These are phyloP conservation scores for Fusarium bactridioides DNA, from an alignment of 2,329 filamentous ascomycete species.

Conservation along the genomic window DNA sequence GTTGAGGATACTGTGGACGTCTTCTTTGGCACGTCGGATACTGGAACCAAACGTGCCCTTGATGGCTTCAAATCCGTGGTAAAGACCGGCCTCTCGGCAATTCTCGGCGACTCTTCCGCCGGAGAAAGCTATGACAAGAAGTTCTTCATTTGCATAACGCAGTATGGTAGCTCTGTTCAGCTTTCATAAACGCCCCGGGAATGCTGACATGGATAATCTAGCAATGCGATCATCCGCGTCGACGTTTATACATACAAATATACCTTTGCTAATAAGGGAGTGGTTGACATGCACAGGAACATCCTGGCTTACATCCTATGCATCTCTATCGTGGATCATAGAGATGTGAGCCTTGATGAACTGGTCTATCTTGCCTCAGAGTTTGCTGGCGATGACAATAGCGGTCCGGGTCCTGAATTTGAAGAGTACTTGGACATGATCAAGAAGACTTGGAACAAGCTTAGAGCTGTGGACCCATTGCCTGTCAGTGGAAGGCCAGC, in stretches of 20 bases:
- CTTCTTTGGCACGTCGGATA: not conserved
- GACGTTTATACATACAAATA: not conserved
- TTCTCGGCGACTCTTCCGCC: not conserved
- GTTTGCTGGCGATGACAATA: not conserved
- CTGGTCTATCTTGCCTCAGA: not conserved
- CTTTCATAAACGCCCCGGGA: accelerated
- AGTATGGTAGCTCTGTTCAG: not conserved
- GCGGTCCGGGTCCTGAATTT: not conserved
- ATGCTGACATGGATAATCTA: not conserved
- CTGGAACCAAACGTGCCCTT: not conserved
- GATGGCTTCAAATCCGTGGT: not conserved
- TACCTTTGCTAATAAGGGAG: not conserved
- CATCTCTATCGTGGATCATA: not conserved
- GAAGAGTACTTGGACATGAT: not conserved
- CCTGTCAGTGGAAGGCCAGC: not conserved
- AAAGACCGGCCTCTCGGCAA: not conserved
- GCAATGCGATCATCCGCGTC: not conserved
- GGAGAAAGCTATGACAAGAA: not conserved
- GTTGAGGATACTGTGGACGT: not conserved
- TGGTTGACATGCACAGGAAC: not conserved
- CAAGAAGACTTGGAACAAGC: not conserved
- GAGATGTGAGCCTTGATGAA: not conserved
- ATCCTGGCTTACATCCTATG: not conserved
- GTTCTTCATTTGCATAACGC: not conserved
- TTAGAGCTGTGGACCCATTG: not conserved